Evolutionary conservation across 2,329 filamentous ascomycete species (phyloP).

Genomic region (Ceratocystis cubensis): DNA sequence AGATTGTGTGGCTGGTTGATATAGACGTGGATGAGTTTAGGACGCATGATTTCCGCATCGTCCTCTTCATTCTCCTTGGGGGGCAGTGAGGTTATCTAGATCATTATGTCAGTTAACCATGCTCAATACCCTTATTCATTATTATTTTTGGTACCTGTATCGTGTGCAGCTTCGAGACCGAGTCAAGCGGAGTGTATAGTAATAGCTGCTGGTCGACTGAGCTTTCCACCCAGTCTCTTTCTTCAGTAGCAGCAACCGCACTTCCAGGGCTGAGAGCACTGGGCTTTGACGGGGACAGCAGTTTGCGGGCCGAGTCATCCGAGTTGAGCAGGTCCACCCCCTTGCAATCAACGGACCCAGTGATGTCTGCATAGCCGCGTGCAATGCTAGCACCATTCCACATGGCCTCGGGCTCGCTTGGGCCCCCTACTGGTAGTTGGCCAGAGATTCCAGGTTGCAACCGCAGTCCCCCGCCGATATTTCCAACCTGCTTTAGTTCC

Average conservation of each 20-base stretch:
- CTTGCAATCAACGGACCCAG: constrained; percentile 63
- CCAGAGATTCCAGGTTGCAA: constrained; percentile 33
- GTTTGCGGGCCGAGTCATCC: constrained; percentile 57
- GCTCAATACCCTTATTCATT: constrained; percentile 20
- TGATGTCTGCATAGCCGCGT: constrained; percentile 72
- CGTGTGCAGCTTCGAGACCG: constrained; percentile 79
- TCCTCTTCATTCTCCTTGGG: constrained; percentile 49
- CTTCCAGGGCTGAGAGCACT: constrained; percentile 46
- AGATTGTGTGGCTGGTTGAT: constrained; percentile 81
- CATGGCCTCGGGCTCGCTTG: not conserved
- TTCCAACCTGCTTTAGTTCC: constrained; percentile 25
- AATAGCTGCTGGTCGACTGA: constrained; percentile 95
- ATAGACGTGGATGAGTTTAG: constrained; percentile 72
- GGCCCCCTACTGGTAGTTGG: constrained; percentile 31
- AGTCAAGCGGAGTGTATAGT: constrained; percentile 81
- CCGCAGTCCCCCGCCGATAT: no score
- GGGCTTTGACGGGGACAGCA: constrained; percentile 62
- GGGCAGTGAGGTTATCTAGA: constrained; percentile 72
- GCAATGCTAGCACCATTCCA: constrained; percentile 71
- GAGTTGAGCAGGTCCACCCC: constrained; percentile 81
- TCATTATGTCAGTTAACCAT: constrained; percentile 11
- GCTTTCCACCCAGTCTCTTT: constrained; percentile 81
- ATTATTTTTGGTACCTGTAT: constrained; percentile 40
- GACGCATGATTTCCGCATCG: constrained; percentile 64
- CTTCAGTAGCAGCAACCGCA: constrained; percentile 31